phyloP scores from a whole-genome alignment of 208 protist genomes.

The Acanthamoeba royreba region DNA sequence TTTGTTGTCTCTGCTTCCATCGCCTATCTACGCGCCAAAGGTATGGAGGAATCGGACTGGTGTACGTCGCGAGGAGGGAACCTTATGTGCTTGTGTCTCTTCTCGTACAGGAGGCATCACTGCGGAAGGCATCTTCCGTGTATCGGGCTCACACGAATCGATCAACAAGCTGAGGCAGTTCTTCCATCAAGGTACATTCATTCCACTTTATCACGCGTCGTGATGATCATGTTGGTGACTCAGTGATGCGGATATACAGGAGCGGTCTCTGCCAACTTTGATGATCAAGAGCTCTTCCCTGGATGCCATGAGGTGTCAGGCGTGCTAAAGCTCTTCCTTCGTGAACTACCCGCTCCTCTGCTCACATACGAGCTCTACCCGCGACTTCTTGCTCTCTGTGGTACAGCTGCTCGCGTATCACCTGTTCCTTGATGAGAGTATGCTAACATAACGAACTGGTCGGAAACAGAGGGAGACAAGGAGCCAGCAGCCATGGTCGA shows the following conservation, averaged over 20 bases:
- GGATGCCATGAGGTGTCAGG: background rate
- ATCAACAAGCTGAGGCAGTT: background rate
- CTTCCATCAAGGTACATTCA: constrained; percentile 11
- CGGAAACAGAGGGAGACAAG: no score
- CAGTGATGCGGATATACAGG: no score
- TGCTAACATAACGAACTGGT: no score
- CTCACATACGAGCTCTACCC: background rate
- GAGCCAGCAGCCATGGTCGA: background rate
- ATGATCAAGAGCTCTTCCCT: background rate
- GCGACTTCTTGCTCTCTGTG: background rate
- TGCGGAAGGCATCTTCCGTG: background rate
- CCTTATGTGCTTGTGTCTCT: background rate
- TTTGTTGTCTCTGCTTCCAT: background rate
- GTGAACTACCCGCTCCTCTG: background rate
- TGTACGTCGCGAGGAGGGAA: no score
- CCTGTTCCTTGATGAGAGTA: background rate
- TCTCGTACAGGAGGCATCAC: background rate
- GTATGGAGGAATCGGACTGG: background rate
- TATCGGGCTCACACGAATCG: background rate
- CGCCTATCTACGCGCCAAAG: background rate
- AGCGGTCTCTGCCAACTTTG: background rate
- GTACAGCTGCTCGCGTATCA: background rate
- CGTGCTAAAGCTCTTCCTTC: constrained; percentile 1
- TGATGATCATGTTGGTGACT: no score
- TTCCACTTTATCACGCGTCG: no score